Conservation (phyloP, 176 grass and related monocot species). For the Bothriochloa decipiens region DNA sequence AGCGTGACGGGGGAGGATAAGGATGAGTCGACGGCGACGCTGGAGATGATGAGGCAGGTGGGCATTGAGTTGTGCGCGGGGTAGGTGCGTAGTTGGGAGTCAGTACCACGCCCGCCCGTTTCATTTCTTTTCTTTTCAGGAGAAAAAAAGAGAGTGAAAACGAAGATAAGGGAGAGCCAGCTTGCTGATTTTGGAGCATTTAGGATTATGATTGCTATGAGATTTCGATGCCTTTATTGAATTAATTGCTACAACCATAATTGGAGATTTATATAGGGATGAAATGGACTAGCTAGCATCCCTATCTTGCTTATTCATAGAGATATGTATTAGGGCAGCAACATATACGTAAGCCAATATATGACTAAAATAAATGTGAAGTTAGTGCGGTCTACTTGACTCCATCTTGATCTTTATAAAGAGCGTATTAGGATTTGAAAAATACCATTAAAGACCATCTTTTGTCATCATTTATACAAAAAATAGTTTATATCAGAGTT, state of each 20-base stretch:
- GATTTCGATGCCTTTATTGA: neutral
- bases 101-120: neutral
- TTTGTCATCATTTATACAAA: too few relatives aligned
- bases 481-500: too few relatives aligned
- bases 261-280: neutral
- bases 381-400: neutral
- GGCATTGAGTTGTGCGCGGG: neutral
- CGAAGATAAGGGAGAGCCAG: neutral
- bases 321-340: neutral
- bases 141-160: neutral
- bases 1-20: constrained; percentile 50
- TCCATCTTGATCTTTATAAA: too few relatives aligned
- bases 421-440: too few relatives aligned
- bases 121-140: neutral
- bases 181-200: constrained; percentile 8
- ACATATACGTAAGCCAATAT: neutral
- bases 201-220: neutral
- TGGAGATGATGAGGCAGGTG: neutral
- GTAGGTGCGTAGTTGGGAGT: constrained; percentile 32
- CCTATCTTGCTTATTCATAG: neutral
- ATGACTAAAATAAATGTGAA: neutral
- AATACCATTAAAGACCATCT: too few relatives aligned
- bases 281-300: neutral
- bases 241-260: neutral
- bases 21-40: constrained; percentile 39